A percentile compares a stretch with the other conserved stretches of the same genome.
Evolutionary conservation across 495 filamentous ascomycete species (phyloP).

Genomic region (Penicilliopsis zonata): DNA sequence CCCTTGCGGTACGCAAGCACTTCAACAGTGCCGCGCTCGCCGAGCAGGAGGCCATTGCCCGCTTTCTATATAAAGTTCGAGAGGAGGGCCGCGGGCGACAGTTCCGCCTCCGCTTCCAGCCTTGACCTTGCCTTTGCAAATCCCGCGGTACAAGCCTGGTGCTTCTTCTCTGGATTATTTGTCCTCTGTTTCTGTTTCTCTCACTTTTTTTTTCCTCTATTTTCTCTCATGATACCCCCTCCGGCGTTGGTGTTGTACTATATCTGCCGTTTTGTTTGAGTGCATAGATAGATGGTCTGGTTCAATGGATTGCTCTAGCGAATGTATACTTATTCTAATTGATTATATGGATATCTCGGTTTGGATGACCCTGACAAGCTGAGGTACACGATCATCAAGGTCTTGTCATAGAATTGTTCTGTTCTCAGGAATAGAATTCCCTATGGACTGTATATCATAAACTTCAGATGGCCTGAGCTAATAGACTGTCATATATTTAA

Average conservation of each 20-base stretch:
- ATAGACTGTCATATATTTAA: no score
- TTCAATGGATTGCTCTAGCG: no score
- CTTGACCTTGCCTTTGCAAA: slow-evolving; percentile 8
- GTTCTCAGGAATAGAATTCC: no score
- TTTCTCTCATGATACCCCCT: neutral
- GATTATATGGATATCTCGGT: no score
- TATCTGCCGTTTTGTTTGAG: no score
- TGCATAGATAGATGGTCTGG: no score
- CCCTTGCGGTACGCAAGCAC: slow-evolving; percentile 74
- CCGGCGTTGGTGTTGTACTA: neutral
- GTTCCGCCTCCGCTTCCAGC: slow-evolving; percentile 34
- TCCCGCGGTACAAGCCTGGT: neutral
- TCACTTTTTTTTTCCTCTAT: neutral
- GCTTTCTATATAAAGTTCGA: slow-evolving; percentile 75
- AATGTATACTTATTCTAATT: no score
- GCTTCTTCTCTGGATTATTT: neutral
- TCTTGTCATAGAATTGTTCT: no score
- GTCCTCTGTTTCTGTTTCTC: neutral
- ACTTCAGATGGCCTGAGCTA: no score
- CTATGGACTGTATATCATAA: no score
- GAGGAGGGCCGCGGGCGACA: slow-evolving; percentile 32
- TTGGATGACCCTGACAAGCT: no score
- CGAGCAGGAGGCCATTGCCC: slow-evolving; percentile 80
- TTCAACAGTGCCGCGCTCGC: slow-evolving; percentile 77
- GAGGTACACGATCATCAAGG: no score